Evolutionary conservation across 2,329 filamentous ascomycete species (phyloP), one percentile per base, ranked within the genome.

Genomic region (Paracorniculantispora psalliotae): DNA sequence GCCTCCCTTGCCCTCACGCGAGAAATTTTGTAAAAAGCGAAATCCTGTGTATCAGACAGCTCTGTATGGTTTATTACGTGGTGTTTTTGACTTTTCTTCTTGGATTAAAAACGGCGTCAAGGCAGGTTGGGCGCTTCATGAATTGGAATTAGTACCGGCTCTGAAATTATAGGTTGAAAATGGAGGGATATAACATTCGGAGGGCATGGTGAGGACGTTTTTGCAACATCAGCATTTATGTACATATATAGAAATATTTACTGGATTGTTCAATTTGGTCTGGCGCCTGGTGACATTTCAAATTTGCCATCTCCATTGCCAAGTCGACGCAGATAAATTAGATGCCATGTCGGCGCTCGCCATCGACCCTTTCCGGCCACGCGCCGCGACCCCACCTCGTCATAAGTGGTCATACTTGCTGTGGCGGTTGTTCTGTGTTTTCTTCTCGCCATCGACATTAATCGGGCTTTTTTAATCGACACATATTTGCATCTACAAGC

Each of bases 41-140:
- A 41, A 48, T n/a, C 44, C 35, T 41, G 54, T 57, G 54, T 48
- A 56, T 48, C 53, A 39, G 30, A 56, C 12, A 26, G 43, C 53
- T 48, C 33, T 57, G 54, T 57, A 57, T 41, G 54, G 35, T 49
- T 57, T 57, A 57, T 49, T 49, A 48, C 23, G 44, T 33, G 54
- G 43, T 57, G 41, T 57, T 57, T 57, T 49, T 48, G 54, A 49
- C 54, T 25, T 57, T 57, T n/a, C 30, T 49, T 55, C 44, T 48
- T 57, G 44, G 54, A 48, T 49, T 57, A 28, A 46, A 49, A 57
- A 48, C 33, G 54, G 54, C 54, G 54, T 57, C 54, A 57, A 23
- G 54, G 54, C 35, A 28, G 43, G 44, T 23, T 49, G 54, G 54
- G 44, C 41, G 54, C 54, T 57, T 57, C 7, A 57, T 49, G 54